Base-by-base conservation (phyloP, 208 protist species). In the Leishmania tarentolae region DNA sequence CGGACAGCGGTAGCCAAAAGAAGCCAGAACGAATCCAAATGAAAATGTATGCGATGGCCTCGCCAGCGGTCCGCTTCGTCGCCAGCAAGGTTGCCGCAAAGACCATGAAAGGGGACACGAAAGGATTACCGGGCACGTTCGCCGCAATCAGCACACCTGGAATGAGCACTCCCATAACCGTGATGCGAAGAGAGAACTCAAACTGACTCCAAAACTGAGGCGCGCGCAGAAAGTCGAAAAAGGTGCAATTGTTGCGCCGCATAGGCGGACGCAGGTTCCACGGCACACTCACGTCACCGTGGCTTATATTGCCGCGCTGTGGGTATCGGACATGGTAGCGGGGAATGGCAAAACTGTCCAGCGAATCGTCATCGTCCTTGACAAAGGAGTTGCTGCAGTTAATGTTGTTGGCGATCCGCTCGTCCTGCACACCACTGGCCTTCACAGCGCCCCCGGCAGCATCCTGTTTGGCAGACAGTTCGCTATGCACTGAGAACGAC, bases 201-300 rank as follows among this genome's bases (percentile, higher is more conserved):
- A 95, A 76, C 69, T 94, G 93, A 31, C 83, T 77, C 94, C 94
- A 97, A 80, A 97, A 97, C 69, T 94, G 86, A 15, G 81, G 75
- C 40, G 79, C 70, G 40, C 85, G 83, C 24, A 97, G 80, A 76
- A 85, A 92, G 74, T 91, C 87, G 84, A 96, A 95, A 80, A 91
- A 92, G 42, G 72, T 86, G 84, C 80, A 94, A n/a, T 79, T 80
- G 15, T 76, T 57, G 35, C 79, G 78, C 19, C 66, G 72, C 50
- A 66, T 1, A 15, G 79, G 47, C 42, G 88, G 85, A 31, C 91
- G 91, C 57, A 94, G 76, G 57, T 93, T 72, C 91, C 94, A 97
- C 53, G 94, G 92, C 78, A 95, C 90, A 75, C 84, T 92, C 42
- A 92, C 81, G 73, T 82, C 87, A 56, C 85, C 81, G 37, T 75